Conservation (phyloP, 352 stramenopile species). For the Peronospora destructor region DNA sequence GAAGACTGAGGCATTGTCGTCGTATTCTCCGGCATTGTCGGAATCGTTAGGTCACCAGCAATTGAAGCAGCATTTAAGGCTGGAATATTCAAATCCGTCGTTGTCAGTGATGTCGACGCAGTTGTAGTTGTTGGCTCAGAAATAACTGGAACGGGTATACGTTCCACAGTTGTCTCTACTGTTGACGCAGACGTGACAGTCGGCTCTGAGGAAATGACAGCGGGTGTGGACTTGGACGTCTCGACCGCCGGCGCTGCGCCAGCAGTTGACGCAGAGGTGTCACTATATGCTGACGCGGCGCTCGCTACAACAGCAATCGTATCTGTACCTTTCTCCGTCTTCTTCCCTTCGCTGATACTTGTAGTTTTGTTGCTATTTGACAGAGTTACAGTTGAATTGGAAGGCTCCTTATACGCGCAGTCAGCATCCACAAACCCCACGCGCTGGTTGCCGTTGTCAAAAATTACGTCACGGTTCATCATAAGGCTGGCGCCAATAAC, state of each 20-base stretch:
- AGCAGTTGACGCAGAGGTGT: constrained; percentile 6
- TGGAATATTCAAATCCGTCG: constrained; percentile 5
- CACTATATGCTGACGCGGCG: constrained; percentile 3
- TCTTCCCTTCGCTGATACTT: constrained; percentile 9
- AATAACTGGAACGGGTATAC: constrained; percentile 1
- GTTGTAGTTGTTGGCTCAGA: constrained; percentile 7
- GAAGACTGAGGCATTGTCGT: constrained; percentile 12
- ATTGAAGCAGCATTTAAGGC: constrained; percentile 9
- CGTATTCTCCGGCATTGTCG: constrained; percentile 14
- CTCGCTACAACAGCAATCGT: constrained; percentile 11
- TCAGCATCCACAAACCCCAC: constrained; percentile 74
- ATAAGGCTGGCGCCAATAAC: constrained; percentile 84
- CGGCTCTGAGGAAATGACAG: constrained; percentile 1
- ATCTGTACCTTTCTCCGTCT: constrained; percentile 5
- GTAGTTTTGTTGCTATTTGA: constrained; percentile 6
- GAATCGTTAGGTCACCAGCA: constrained; percentile 5
- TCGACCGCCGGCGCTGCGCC: constrained; percentile 5
- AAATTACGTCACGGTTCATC: constrained; percentile 77
- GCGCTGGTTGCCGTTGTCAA: constrained; percentile 62
- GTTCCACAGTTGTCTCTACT: constrained; percentile 4
- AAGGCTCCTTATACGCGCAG: constrained; percentile 28
- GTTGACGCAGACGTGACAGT: constrained; percentile 7
- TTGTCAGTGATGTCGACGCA: constrained; percentile 2
- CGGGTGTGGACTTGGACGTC: constrained; percentile 4
- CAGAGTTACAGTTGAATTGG: constrained; percentile 10